Evolutionary conservation across 352 stramenopile genomes (phyloP).

Genomic region (Phytophthora cactorum): DNA sequence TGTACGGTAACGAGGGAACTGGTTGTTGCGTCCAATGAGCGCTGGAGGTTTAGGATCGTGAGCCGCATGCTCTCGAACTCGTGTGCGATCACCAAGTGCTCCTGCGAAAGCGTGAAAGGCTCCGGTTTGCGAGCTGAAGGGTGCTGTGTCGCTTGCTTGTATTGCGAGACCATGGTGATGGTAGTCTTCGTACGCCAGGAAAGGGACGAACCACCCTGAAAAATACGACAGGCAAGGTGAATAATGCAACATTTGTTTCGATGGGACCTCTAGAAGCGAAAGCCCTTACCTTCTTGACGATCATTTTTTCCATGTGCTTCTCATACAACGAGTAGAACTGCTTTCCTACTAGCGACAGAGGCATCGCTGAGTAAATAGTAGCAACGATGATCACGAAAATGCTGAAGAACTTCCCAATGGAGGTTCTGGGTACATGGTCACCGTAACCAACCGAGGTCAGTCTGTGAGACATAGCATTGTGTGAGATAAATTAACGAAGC

Average conservation of each 20-base stretch:
- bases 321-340: slow-evolving; percentile 81
- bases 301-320: slow-evolving; percentile 66
- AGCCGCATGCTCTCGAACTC: slow-evolving; percentile 59
- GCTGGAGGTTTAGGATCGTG: slow-evolving; percentile 60
- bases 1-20: slow-evolving; percentile 40
- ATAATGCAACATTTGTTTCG: not conserved
- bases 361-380: slow-evolving; percentile 81
- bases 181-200: slow-evolving; percentile 59
- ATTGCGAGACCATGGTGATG: slow-evolving; percentile 32
- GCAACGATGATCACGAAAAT: slow-evolving; percentile 70
- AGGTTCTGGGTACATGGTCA: slow-evolving; percentile 66
- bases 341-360: slow-evolving; percentile 69
- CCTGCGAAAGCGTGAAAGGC: slow-evolving; percentile 49
- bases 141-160: slow-evolving; percentile 17
- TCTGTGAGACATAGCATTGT: slow-evolving; percentile 23
- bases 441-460: slow-evolving; percentile 80
- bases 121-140: slow-evolving; percentile 11
- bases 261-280: not conserved
- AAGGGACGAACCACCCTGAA: slow-evolving; percentile 57
- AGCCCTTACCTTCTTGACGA: slow-evolving; percentile 52
- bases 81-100: slow-evolving; percentile 48
- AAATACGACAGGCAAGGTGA: not conserved
- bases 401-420: slow-evolving; percentile 67
- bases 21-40: slow-evolving; percentile 49
- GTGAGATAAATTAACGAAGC: not conserved